phyloP scores from a whole-genome alignment of 2,329 filamentous ascomycete species.

The Raffaelea albimanens region DNA sequence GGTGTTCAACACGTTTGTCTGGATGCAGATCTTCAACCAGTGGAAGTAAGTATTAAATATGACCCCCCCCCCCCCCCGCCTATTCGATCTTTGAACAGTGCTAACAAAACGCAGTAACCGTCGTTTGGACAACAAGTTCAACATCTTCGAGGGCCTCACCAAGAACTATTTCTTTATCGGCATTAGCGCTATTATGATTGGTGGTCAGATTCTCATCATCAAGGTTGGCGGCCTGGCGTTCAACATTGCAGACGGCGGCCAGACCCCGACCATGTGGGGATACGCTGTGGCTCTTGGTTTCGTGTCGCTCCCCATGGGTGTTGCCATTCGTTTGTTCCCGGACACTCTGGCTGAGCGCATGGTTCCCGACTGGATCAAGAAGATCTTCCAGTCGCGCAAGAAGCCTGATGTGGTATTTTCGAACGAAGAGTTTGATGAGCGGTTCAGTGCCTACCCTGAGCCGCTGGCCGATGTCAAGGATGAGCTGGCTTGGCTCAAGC shows the following conservation, averaged over 20 bases:
- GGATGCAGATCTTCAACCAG: slow-evolving; percentile 99
- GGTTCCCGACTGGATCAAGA: slow-evolving; percentile 44
- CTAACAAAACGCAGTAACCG: slow-evolving; percentile 54
- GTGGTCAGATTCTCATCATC: slow-evolving; percentile 80
- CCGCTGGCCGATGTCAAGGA: slow-evolving; percentile 67
- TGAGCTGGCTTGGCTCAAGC: slow-evolving; percentile 72
- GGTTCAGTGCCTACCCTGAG: slow-evolving; percentile 59
- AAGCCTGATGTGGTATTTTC: slow-evolving; percentile 44
- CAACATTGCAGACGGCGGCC: slow-evolving; percentile 49
- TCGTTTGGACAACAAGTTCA: slow-evolving; percentile 87
- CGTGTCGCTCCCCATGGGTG: slow-evolving; percentile 76
- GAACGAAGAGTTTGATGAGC: slow-evolving; percentile 45
- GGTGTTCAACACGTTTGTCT: slow-evolving; percentile 97
- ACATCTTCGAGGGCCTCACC: slow-evolving; percentile 83
- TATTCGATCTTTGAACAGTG: slow-evolving; percentile 5
- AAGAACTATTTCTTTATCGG: slow-evolving; percentile 82
- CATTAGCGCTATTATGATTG: slow-evolving; percentile 82
- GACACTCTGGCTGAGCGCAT: slow-evolving; percentile 53
- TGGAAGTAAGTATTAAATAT: slow-evolving; percentile 60
- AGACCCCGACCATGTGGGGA: slow-evolving; percentile 74
- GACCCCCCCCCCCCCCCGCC: neutral
- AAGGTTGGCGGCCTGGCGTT: slow-evolving; percentile 79
- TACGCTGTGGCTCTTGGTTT: slow-evolving; percentile 76
- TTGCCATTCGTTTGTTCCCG: slow-evolving; percentile 73
- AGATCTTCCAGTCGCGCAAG: slow-evolving; percentile 23